These are phyloP conservation scores for Pyracantha coccinea DNA, from an alignment of 331 rosid genomes.

Conservation along the genomic window DNA sequence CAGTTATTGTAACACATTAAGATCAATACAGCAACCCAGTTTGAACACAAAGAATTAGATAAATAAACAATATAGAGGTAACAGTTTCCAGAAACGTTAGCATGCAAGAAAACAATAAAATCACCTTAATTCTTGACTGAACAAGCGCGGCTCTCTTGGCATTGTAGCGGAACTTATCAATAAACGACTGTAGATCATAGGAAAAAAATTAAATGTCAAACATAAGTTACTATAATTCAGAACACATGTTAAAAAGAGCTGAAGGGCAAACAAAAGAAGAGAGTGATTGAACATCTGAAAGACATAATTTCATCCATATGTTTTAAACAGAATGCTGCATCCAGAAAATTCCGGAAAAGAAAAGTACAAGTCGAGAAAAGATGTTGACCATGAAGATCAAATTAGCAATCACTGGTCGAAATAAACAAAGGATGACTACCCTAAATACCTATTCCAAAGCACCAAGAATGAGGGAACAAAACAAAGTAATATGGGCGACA, in stretches of 20 bases:
- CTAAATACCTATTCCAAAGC: not conserved
- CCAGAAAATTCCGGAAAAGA: not conserved
- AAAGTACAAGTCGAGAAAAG: not conserved
- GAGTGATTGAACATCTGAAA: not conserved
- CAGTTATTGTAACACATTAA: not conserved
- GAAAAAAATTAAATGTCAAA: constrained; percentile 23
- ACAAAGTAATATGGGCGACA: not conserved
- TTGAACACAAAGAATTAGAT: not conserved
- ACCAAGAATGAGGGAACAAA: not conserved
- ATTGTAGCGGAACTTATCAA: constrained; percentile 95
- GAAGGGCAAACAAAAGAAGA: not conserved
- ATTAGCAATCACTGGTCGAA: not conserved
- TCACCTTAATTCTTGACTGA: constrained; percentile 98
- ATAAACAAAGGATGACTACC: not conserved
- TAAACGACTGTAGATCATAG: constrained; percentile 58
- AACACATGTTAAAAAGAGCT: not conserved
- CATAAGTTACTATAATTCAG: constrained; percentile 3
- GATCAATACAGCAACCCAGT: not conserved
- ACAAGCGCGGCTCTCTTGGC: constrained; percentile 99
- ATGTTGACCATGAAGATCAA: not conserved
- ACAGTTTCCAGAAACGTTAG: not conserved
- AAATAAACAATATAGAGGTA: not conserved
- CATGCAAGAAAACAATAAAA: constrained; percentile 7
- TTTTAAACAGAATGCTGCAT: not conserved
- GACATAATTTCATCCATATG: not conserved